phyloP scores from a whole-genome alignment of 805 yeast genomes.

The Saturnispora diversa region DNA sequence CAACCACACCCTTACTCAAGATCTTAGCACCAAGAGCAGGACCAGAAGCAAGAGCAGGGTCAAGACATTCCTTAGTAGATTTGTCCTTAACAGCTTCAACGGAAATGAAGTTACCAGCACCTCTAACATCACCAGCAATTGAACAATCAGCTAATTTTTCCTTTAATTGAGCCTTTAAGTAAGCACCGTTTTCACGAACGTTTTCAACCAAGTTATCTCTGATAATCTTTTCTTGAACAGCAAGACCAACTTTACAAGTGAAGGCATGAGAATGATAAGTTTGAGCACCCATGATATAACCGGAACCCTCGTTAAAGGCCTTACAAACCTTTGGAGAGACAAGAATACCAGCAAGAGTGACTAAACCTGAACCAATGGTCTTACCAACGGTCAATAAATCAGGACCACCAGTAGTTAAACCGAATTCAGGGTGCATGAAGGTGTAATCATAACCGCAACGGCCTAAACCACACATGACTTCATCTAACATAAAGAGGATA shows the following conservation, averaged over 20 bases:
- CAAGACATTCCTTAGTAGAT: slow-evolving; percentile 42
- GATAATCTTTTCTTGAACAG: slow-evolving; percentile 37
- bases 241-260: slow-evolving; percentile 38
- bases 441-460: slow-evolving; percentile 42
- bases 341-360: slow-evolving; percentile 40
- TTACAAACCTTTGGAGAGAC: slow-evolving; percentile 34
- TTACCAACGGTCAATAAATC: slow-evolving; percentile 44
- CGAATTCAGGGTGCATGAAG: slow-evolving; percentile 26
- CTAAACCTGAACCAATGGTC: slow-evolving; percentile 43
- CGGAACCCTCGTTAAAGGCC: slow-evolving; percentile 33
- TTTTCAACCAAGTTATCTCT: slow-evolving; percentile 31
- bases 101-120: slow-evolving; percentile 54
- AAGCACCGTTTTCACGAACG: slow-evolving; percentile 36
- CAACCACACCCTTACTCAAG: slow-evolving; percentile 39
- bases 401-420: slow-evolving; percentile 35
- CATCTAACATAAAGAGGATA: slow-evolving; percentile 42
- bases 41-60: slow-evolving; percentile 31
- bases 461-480: slow-evolving; percentile 53
- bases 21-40: slow-evolving; percentile 29
- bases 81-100: slow-evolving; percentile 50
- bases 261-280: slow-evolving; percentile 42
- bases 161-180: slow-evolving; percentile 33
- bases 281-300: slow-evolving; percentile 38
- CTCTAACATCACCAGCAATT: slow-evolving; percentile 53
- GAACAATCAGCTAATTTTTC: slow-evolving; percentile 29